Percentiles rank a stretch among this genome's conserved stretches.
These are phyloP conservation scores for Aspergillus arachidicola DNA, from an alignment of 2,329 filamentous ascomycete species.

Conservation along the genomic window DNA sequence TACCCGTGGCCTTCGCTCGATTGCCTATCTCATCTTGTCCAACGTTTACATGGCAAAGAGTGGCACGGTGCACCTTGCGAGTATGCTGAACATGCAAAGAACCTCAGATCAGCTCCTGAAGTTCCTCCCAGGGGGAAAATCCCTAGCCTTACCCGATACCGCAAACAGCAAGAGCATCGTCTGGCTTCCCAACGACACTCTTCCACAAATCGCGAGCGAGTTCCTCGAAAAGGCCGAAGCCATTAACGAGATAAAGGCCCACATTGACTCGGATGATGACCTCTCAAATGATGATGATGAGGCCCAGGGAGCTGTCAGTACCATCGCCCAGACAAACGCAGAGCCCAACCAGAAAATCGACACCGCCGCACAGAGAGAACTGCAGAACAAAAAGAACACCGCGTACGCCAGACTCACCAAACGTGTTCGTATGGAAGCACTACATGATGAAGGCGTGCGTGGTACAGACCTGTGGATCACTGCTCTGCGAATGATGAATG, in stretches of 20 bases:
- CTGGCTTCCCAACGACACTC: constrained; percentile 29
- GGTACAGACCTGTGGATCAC: constrained; percentile 31
- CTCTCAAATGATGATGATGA: background rate
- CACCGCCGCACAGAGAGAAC: constrained; percentile 21
- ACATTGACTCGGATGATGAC: constrained; percentile 16
- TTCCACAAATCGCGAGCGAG: constrained; percentile 20
- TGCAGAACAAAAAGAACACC: constrained; percentile 25
- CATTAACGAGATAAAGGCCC: constrained; percentile 15
- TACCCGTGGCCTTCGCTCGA: constrained; percentile 37
- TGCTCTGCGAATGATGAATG: constrained; percentile 31
- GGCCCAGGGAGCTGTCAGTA: background rate
- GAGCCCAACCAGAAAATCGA: constrained; percentile 6
- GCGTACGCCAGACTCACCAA: constrained; percentile 32
- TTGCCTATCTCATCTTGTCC: constrained; percentile 37
- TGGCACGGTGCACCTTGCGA: constrained; percentile 31
- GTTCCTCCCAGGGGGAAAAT: constrained; percentile 33
- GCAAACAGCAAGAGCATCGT: constrained; percentile 30
- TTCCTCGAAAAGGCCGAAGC: constrained; percentile 26
- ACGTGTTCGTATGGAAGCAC: constrained; percentile 31
- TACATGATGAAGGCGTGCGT: constrained; percentile 28
- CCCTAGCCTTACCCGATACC: constrained; percentile 22
- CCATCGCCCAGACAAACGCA: background rate
- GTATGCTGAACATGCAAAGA: constrained; percentile 33
- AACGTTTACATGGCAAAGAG: constrained; percentile 27
- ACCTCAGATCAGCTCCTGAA: constrained; percentile 30